Evolutionary conservation across 2,329 filamentous ascomycete genomes (phyloP), one percentile per base, ranked within the genome.

Genomic region (Clarireedia homoeocarpa): DNA sequence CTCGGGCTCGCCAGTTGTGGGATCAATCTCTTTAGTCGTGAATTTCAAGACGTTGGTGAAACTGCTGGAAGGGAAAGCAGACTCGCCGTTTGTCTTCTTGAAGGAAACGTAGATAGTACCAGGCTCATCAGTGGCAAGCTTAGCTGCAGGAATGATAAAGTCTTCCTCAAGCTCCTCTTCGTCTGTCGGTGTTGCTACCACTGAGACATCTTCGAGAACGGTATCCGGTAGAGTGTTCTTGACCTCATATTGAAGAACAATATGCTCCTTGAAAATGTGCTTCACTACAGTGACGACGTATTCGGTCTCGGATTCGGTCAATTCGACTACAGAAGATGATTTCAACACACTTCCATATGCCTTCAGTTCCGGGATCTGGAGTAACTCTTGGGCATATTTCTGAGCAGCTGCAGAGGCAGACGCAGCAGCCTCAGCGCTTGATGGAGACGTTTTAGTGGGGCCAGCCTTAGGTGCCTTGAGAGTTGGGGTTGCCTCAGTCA

Each of bases 21-120:
- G 94, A 67, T 99, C 94, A 63, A 99, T 94, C 74, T 99, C 94
- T 75, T 96, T 97, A 77, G 87, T 94, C 17, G 91, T 96, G 71
- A 99, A 99, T 74, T 94, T 96, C 69, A 99, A 86, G 40, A 89
- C 77, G 73, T 97, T 99, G 63, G 89, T 90, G 73, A 99, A 95
- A 44, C 83, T 88, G 52, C 86, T 84, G 23, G 88, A 78, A 4
- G 91, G 85, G 71, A 95, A 86, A n/a, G 86, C 81, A 45, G 76
- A 79, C 66, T 90, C 88, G 56, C 89, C 91, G 58, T 80, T 82
- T 27, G 83, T 74, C 71, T 95, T 94, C 74, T 87, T 89, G 78
- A 99, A 96, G 2, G 91, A 91, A 42, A 96, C 94, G 69, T 96
- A 99, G 42, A 97, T 86, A 65, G 91, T 92, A 58, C 94, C 94